Percentiles rank a stretch among this genome's conserved stretches.
phyloP scores from a whole-genome alignment of 2,329 filamentous ascomycete genomes.

The Trichoderma guizhouense region DNA sequence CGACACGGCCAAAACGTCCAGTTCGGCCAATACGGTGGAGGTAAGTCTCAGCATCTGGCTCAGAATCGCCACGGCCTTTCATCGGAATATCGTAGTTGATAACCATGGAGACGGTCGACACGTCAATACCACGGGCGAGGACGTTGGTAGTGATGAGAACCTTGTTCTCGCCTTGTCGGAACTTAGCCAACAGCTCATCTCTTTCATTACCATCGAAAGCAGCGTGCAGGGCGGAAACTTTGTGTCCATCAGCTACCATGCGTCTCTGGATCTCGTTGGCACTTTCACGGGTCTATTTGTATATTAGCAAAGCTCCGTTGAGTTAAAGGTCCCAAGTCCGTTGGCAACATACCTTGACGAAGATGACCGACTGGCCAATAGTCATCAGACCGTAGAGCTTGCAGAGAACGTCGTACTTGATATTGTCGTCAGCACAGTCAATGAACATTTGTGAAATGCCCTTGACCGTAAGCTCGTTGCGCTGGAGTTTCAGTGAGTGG shows the following conservation, averaged over 20 bases:
- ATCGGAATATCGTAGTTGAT: constrained; percentile 93
- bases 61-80: constrained; percentile 70
- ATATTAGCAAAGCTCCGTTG: constrained; percentile 22
- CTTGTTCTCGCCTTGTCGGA: constrained; percentile 83
- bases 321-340: not conserved
- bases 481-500: constrained; percentile 81
- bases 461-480: constrained; percentile 90
- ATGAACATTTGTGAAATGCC: constrained; percentile 98
- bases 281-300: constrained; percentile 70
- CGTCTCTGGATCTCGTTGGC: constrained; percentile 80
- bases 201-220: constrained; percentile 80
- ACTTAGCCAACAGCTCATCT: constrained; percentile 80
- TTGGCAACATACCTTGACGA: constrained; percentile 67
- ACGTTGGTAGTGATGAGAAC: constrained; percentile 98
- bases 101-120: constrained; percentile 90
- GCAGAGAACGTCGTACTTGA: constrained; percentile 85
- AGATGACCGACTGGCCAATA: constrained; percentile 96
- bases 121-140: constrained; percentile 89
- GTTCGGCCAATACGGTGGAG: constrained; percentile 97
- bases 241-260: constrained; percentile 87
- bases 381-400: constrained; percentile 96
- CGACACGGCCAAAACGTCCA: constrained; percentile 92
- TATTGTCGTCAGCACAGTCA: constrained; percentile 76
- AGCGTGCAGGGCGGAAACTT: constrained; percentile 84
- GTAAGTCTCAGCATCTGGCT: constrained; percentile 92